Evolutionary conservation across 805 yeast genomes (phyloP).

Genomic region (Grigorovia yakushimaensis): DNA sequence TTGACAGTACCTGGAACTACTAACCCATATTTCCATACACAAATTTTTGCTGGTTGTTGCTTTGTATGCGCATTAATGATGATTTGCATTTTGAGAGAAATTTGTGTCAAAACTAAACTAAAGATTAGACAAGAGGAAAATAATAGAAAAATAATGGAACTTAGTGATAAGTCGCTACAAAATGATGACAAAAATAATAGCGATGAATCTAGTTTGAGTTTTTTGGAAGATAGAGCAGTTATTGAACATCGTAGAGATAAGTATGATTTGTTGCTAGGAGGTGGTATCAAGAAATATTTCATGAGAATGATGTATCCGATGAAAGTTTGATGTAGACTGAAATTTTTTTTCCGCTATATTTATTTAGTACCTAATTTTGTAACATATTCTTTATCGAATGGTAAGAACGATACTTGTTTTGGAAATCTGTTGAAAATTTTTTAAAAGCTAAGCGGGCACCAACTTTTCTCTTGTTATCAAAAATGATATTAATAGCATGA

Average conservation of each 20-base stretch:
- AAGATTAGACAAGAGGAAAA: slow-evolving; percentile 7
- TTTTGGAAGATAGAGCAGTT: slow-evolving; percentile 2
- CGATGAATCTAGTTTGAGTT: not conserved
- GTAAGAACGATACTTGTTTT: too few relatives aligned
- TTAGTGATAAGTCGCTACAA: not conserved
- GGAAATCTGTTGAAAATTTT: too few relatives aligned
- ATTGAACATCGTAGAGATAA: slow-evolving; percentile 10
- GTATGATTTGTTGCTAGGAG: slow-evolving; percentile 12
- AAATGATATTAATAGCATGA: too few relatives aligned
- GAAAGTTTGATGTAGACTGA: slow-evolving; percentile 7
- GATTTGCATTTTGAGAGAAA: slow-evolving; percentile 41
- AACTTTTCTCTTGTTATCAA: too few relatives aligned
- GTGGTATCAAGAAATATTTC: slow-evolving; percentile 14
- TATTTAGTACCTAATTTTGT: too few relatives aligned
- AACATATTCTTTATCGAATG: too few relatives aligned
- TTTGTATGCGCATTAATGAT: slow-evolving; percentile 35
- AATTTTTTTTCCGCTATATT: too few relatives aligned
- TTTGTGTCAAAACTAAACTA: slow-evolving; percentile 37
- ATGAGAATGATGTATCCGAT: slow-evolving; percentile 21
- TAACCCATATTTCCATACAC: slow-evolving; percentile 48
- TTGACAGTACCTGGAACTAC: slow-evolving; percentile 24
- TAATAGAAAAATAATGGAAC: not conserved
- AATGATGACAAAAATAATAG: slow-evolving; percentile 3
- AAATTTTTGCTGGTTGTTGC: slow-evolving; percentile 47
- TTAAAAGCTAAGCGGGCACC: too few relatives aligned